Base-by-base conservation (phyloP, 768 basidiomycete species). In the Filobasidium wieringae region DNA sequence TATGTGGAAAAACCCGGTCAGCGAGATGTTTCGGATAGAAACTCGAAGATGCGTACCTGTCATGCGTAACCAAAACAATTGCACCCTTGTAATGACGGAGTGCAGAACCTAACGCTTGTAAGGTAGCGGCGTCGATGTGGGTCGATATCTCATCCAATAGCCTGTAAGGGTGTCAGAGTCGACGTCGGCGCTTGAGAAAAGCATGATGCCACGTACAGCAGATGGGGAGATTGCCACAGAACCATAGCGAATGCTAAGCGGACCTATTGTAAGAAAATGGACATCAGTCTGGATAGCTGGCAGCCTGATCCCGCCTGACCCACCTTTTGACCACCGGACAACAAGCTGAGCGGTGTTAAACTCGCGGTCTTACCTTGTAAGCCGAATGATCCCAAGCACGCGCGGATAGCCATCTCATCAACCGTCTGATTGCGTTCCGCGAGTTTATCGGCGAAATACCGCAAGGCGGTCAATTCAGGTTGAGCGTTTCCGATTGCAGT, bases 21-120 rank as follows among this genome's bases (percentile, higher is more conserved):
- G 29, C 30, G 31, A 37, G 17, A 9, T n/a, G 32, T 12, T 19
- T 24, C 1, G 19, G 30, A 17, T 36, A 17, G 1, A 39, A 29
- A 50, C 17, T 27, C 31, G 27, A 7, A 39, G 29, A 19, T 43
- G 27, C 67, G 34, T 12, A 76, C 67, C 80, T 75, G 63, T 86
- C 84, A 65, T 86, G 84, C 43, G 81, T 83, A 50, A 85, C 79
- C n/a, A 84, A 73, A 9, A 84, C 72, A 30, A 85, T 66, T 0
- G 79, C 82, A 0, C 84, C 84, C 27, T 70, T 72, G 63, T 78
- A 85, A 14, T 67, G 69, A 49, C 76, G 75, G 39, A 85, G 73
- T 7, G 80, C 78, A 22, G 75, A 72, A 0, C 80, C 79, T 1
- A 86, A 72, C 0, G 80, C 80, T 58, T 77, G 71, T 31, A 84